Evolutionary conservation across 176 grass and related monocot genomes (phyloP).

Genomic region (Bromus sterilis): DNA sequence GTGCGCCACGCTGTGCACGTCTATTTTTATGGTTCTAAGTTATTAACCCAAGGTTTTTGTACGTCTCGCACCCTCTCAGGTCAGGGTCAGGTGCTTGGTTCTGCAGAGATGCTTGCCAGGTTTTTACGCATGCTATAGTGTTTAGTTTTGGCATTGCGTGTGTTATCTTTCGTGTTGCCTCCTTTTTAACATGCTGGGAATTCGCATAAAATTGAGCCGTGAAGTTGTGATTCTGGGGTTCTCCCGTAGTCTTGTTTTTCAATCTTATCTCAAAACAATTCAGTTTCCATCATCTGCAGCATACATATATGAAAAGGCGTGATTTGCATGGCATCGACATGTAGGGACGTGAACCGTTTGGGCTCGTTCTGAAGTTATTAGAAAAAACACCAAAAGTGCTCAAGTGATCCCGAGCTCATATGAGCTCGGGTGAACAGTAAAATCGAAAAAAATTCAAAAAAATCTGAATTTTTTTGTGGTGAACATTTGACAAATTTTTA

Average conservation of each 20-base stretch:
- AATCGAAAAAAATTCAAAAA: too few species aligned
- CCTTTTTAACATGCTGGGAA: background rate
- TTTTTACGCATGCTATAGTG: too few species aligned
- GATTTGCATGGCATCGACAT: background rate
- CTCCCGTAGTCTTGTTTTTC: background rate
- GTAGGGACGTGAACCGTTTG: background rate
- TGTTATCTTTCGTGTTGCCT: background rate
- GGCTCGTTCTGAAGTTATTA: too few species aligned
- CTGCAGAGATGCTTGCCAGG: background rate
- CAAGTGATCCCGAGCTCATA: too few species aligned
- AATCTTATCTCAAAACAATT: too few species aligned
- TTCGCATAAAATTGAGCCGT: background rate
- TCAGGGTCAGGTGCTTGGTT: background rate
- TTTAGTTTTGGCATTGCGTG: too few species aligned
- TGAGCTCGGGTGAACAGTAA: too few species aligned
- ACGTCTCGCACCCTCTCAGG: background rate
- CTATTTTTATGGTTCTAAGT: slow-evolving; percentile 19
- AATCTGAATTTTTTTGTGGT: too few species aligned
- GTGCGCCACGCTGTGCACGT: slow-evolving; percentile 37
- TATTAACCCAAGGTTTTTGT: slow-evolving; percentile 13
- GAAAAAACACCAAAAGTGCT: too few species aligned
- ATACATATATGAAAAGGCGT: too few species aligned
- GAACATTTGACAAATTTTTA: too few species aligned
- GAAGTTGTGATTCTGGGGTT: background rate
- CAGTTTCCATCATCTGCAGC: too few species aligned